Base-by-base conservation (phyloP, 2,329 filamentous ascomycete species). In the Huntiella bhutanensis region DNA sequence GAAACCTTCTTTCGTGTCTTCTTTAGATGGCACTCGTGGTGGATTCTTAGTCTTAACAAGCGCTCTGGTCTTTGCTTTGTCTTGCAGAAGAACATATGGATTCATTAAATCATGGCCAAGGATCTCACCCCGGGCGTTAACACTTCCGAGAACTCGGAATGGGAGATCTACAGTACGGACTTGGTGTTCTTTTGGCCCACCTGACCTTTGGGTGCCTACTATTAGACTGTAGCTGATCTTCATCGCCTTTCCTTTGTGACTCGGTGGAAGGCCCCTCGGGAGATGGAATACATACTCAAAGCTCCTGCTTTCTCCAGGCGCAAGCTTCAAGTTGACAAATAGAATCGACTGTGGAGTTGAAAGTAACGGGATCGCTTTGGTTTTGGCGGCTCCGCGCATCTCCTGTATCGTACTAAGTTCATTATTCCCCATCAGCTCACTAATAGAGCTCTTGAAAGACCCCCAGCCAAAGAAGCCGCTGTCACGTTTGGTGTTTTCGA, bases 371-470 rank as follows among this genome's bases (percentile, higher is more conserved):
- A 98, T 80, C 2, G 83, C 81, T 58, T 85, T 87, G 32, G 85
- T 82, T 58, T 81, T 91, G 19, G 81, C 82, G 43, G 82, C 80
- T 3, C 82, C 83, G 53, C 87, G 80, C 84, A 96, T 95, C 58
- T 96, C 87, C 56, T 87, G 86, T 58, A 98, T 87, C 49, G 82
- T 92, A 62, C 88, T 93, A 53, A 92, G 75, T 56, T 95, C 87
- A 45, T 80, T 79, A 41, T 80, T 76, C 5, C 86, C 85, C n/a
- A 96, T 68, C 3, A 98, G 64, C 46, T 91, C 87, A 45, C 82
- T 85, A 5, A 98, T 67, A 1, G 87, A 94, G 58, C 80, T 91
- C 51, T 85, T 83, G 56, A 96, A 75, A 51, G 76, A 82, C 40
- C 83, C 79, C 84, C 88, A 95, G 2, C 82, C 79, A 55, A 95